Evolutionary conservation across 163 green algal genomes (phyloP), one percentile per base, ranked within the genome.

Genomic region (Chlamydomonas reinhardtii): DNA sequence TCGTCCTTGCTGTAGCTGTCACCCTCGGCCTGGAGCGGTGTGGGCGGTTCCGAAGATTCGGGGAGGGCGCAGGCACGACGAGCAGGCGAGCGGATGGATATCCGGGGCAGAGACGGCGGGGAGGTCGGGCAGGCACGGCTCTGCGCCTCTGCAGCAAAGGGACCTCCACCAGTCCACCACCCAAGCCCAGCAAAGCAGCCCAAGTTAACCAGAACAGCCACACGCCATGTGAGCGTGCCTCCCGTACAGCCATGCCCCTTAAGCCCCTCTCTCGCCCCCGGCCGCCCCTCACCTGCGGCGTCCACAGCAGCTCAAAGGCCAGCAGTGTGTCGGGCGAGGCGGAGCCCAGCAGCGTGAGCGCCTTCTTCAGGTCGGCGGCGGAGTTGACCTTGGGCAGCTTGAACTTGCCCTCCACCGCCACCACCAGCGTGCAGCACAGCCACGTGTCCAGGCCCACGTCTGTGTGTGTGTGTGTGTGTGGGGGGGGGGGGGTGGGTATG

Each of bases 291-390:
- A 89, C 97, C 90, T 99, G 95, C 1, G 97, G 97, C 3, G 97
- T 99, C 97, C 97, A 99, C 84, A 99, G 89, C 71, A 99, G 94
- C 93, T 99, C 97, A 39, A 99, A 96, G 1, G 97, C 97, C 87
- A 98, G 88, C 14, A 97, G 62, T 25, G 94, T 59, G 16, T 96
- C 92, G 27, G 85, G 71, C 24, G 48, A 76, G 22, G 97, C 76
- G 35, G 90, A 91, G 32, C 93, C 96, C 52, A 98, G 89, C 54
- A 86, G 78, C 19, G 66, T 91, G 17, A 94, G 88, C 20, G 89
- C 86, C 85, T 90, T 71, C 24, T 89, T 91, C 5, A 97, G 91
- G 93, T 99, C 94, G 95, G 93, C 89, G 83, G 98, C 89, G 37
- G 59, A 86, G 11, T 71, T 93, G 59, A 97, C 86, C 64, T 91